Evolutionary conservation across 805 yeast species (phyloP), one percentile per base, ranked within the genome.

Genomic region (Yamadazyma takamatsuzukensis): DNA sequence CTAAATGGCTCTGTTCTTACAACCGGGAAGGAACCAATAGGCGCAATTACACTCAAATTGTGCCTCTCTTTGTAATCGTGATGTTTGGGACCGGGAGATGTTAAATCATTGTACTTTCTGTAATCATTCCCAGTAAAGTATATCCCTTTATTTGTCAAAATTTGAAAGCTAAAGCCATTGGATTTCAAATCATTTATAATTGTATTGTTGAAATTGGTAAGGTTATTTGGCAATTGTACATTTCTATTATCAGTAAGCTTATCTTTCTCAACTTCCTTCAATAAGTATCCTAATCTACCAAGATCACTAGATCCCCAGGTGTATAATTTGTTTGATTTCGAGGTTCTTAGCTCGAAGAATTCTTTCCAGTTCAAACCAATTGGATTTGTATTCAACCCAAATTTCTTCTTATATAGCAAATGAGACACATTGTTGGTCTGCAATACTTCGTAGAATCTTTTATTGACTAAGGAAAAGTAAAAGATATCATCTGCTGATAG

Each of bases 121-220:
- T 62, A 58, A 25, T 40, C 36, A 7, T 44, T 33, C 0, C 83
- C 86, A 4, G 82, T 73, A 19, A 64, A 65, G 51, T 65, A 80
- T 5, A 83, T 48, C 1, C 89, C 88, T 1, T 65, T 53, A 18
- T 65, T 63, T 0, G 82, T 71, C 21, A 82, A 56, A 2, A 82
- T 58, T 31, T 77, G 76, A 39, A 79, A 76, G 4, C 79, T 70
- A 47, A 68, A 81, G 2, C 90, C 90, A 18, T 83, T 83, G 6
- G 79, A 77, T 15, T 73, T 61, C 1, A 81, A 59, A 42, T 75
- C 80, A 1, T 68, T 48, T 2, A 73, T 50, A 3, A 57, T 41
- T 15, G 49, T 41, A 3, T 57, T 48, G 4, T 60, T 53, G 27
- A 76, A 55, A 2, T 56, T 54, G 2, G 54, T 42, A 4, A 73